These are phyloP conservation scores for Amaranthus tricolor DNA, from an alignment of 179 eudicot species.

Conservation along the genomic window DNA sequence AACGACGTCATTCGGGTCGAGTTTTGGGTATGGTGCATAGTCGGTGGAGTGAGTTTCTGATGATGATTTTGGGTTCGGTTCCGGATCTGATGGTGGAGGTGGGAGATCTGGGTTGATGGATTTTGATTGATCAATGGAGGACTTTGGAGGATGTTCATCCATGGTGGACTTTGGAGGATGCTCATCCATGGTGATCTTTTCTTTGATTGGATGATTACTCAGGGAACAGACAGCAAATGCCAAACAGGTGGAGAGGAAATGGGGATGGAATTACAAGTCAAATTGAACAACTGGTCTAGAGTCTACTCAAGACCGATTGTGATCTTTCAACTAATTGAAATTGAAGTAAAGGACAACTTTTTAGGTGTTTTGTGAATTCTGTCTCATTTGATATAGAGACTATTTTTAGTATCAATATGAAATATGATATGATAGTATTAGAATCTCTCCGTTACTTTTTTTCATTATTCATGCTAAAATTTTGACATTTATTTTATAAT, in stretches of 20 bases:
- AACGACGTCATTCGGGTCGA: slow-evolving; percentile 59
- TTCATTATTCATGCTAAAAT: too few relatives aligned
- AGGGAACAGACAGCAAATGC: neutral
- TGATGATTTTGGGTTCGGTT: slow-evolving; percentile 8
- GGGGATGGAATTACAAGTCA: neutral
- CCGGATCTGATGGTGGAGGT: neutral
- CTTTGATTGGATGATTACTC: slow-evolving; percentile 6
- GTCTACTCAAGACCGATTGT: too few relatives aligned
- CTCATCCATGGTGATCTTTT: slow-evolving; percentile 23
- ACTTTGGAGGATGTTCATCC: slow-evolving; percentile 23
- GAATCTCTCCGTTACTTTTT: too few relatives aligned
- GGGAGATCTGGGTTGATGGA: neutral
- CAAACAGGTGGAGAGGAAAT: slow-evolving; percentile 2
- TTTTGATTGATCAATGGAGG: slow-evolving; percentile 17
- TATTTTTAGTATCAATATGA: too few relatives aligned
- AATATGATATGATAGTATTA: too few relatives aligned
- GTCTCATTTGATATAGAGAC: too few relatives aligned
- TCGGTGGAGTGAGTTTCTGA: slow-evolving; percentile 40
- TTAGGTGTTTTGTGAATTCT: too few relatives aligned
- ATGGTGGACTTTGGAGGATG: slow-evolving; percentile 24
- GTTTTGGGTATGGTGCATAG: slow-evolving; percentile 66
- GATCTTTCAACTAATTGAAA: too few relatives aligned
- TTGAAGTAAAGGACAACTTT: too few relatives aligned
- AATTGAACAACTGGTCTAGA: neutral
- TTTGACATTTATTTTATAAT: too few relatives aligned